phyloP scores from a whole-genome alignment of 441 rosid genomes.

The Brassica balearica region DNA sequence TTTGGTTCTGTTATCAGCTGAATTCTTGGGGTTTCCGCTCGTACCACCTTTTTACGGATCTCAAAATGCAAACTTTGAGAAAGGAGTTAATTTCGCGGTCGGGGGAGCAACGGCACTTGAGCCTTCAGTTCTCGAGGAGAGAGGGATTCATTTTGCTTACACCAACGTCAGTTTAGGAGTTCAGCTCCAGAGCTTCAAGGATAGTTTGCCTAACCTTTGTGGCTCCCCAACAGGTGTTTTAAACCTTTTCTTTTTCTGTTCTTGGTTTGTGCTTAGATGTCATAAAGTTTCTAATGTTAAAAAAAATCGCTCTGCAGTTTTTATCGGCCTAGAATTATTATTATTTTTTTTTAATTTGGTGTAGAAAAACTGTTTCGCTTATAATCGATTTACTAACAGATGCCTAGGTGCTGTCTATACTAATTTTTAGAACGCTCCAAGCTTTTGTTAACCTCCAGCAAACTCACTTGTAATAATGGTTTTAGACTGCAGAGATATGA shows the following conservation, averaged over 20 bases:
- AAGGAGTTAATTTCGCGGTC: constrained; percentile 63
- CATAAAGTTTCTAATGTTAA: background rate
- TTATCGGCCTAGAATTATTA: too few species aligned
- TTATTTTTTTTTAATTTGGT: too few species aligned
- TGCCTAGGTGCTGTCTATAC: background rate
- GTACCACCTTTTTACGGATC: constrained; percentile 50
- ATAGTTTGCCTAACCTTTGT: constrained; percentile 47
- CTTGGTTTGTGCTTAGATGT: constrained; percentile 1
- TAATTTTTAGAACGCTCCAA: background rate
- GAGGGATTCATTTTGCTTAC: constrained; percentile 37
- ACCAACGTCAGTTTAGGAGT: constrained; percentile 48
- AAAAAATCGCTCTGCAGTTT: background rate
- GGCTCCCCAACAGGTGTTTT: constrained; percentile 44
- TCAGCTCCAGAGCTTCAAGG: constrained; percentile 52
- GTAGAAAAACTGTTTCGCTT: background rate
- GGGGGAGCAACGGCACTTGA: constrained; percentile 60
- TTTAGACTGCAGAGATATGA: constrained; percentile 47
- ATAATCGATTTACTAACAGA: background rate
- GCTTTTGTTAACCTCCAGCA: constrained; percentile 1
- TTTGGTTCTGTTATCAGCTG: constrained; percentile 44
- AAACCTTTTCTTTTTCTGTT: background rate
- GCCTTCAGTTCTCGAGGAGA: constrained; percentile 40
- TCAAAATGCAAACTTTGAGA: constrained; percentile 14
- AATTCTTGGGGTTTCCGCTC: constrained; percentile 51
- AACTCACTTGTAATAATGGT: constrained; percentile 12